Conservation (phyloP, 805 yeast species). For the Yarrowia phangngaensis region DNA sequence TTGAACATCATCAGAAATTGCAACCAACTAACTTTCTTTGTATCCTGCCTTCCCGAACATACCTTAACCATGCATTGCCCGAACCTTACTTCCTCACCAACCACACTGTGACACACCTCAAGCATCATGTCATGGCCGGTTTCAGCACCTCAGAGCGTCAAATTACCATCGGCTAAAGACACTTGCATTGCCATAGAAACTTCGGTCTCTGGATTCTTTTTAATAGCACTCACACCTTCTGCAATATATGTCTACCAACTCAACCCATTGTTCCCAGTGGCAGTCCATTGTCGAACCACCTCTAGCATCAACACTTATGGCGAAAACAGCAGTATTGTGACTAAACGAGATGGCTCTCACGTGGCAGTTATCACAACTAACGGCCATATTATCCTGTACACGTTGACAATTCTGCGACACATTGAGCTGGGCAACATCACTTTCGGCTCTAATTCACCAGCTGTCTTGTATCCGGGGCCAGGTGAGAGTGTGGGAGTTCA, state of each 20-base stretch:
- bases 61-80: no score
- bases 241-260: slow-evolving; percentile 41
- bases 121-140: slow-evolving; percentile 41
- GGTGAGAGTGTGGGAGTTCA: slow-evolving; percentile 43
- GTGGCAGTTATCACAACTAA: slow-evolving; percentile 8
- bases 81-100: no score
- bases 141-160: slow-evolving; percentile 35
- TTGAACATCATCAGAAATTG: no score
- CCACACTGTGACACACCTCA: no score
- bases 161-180: slow-evolving; percentile 36
- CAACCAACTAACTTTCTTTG: no score
- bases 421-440: slow-evolving; percentile 29
- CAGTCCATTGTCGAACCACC: slow-evolving; percentile 46
- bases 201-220: slow-evolving; percentile 37
- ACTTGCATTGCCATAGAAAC: slow-evolving; percentile 39
- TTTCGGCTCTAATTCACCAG: slow-evolving; percentile 27
- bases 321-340: slow-evolving; percentile 41
- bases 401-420: slow-evolving; percentile 28
- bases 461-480: slow-evolving; percentile 39
- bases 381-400: slow-evolving; percentile 41
- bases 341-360: slow-evolving; percentile 40
- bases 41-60: no score
- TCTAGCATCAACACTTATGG: slow-evolving; percentile 50
- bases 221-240: slow-evolving; percentile 41
- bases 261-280: slow-evolving; percentile 47